phyloP scores from a whole-genome alignment of 805 yeast species.

The Yarrowia osloensis region DNA sequence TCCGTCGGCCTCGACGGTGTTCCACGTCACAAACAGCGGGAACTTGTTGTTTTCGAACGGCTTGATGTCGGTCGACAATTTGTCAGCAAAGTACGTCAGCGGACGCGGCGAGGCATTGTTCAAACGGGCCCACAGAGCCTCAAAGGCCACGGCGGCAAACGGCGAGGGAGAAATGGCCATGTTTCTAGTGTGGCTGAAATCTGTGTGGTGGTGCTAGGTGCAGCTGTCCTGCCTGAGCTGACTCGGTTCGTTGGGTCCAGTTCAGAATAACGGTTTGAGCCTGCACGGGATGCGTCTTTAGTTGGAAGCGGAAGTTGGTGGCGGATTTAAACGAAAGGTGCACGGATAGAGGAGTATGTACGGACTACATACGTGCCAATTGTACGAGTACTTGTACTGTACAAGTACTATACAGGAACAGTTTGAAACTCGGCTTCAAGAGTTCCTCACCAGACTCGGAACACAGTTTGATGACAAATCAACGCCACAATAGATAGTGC shows the following conservation, averaged over 20 bases:
- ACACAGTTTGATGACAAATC: no score
- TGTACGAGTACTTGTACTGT: no score
- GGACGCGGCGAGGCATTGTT: constrained; percentile 31
- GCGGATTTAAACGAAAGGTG: neutral
- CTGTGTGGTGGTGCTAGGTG: neutral
- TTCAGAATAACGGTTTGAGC: no score
- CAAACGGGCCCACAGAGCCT: constrained; percentile 43
- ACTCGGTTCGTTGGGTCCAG: constrained; percentile 14
- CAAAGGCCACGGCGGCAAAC: constrained; percentile 49
- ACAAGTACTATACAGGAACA: no score
- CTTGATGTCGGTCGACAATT: neutral
- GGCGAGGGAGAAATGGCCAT: constrained; percentile 33
- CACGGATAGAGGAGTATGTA: no score
- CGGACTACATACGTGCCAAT: no score
- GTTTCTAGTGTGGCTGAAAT: neutral
- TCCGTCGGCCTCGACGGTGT: constrained; percentile 36
- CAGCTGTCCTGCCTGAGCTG: constrained; percentile 4
- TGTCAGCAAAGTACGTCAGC: constrained; percentile 33
- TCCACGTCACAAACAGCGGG: constrained; percentile 92
- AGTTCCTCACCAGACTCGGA: no score
- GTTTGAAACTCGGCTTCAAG: no score
- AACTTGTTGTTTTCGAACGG: constrained; percentile 37
- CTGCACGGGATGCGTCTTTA: no score
- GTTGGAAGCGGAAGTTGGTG: neutral
- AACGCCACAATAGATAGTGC: no score